Percentiles rank a stretch among this genome's conserved stretches.
phyloP scores from a whole-genome alignment of 164 flowering plant species.

The Vitis amurensis region DNA sequence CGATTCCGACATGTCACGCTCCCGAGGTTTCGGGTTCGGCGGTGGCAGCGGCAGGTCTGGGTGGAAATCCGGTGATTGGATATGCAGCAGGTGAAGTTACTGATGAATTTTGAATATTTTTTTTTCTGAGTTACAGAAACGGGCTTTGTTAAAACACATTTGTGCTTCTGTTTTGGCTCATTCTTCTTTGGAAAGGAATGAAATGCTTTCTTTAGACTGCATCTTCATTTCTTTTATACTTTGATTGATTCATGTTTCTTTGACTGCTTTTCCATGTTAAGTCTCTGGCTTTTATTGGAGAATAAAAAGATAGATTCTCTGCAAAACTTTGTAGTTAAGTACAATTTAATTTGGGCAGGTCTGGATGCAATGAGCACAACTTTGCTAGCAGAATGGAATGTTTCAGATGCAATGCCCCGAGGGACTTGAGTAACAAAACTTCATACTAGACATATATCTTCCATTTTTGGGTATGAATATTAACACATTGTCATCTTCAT shows the following conservation, averaged over 20 bases:
- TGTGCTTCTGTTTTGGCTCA: not conserved
- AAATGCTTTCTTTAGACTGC: not conserved
- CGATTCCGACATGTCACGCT: conserved; percentile 39
- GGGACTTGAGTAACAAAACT: conserved; percentile 56
- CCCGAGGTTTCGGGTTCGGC: conserved; percentile 37
- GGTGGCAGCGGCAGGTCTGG: conserved; percentile 46
- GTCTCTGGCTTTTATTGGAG: not conserved
- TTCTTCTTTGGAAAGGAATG: not conserved
- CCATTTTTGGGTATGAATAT: conserved; percentile 31
- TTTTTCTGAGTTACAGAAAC: too few relatives aligned
- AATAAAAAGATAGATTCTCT: too few relatives aligned
- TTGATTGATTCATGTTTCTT: not conserved
- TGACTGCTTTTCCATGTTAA: conserved; percentile 13
- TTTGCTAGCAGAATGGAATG: conserved; percentile 98
- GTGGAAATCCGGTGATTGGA: conserved; percentile 99
- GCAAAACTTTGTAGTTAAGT: too few relatives aligned
- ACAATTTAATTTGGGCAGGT: conserved; percentile 35
- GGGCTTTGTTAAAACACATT: too few relatives aligned
- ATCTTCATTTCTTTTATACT: too few relatives aligned
- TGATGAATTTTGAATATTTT: too few relatives aligned
- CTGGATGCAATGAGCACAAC: conserved; percentile 96
- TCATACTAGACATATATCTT: conserved; percentile 28
- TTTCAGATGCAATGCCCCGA: conserved; percentile 91
- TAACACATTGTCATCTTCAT: not conserved
- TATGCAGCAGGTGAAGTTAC: conserved; percentile 70